phyloP scores from a whole-genome alignment of 805 yeast genomes.

The Cyberlindnera maritima region DNA sequence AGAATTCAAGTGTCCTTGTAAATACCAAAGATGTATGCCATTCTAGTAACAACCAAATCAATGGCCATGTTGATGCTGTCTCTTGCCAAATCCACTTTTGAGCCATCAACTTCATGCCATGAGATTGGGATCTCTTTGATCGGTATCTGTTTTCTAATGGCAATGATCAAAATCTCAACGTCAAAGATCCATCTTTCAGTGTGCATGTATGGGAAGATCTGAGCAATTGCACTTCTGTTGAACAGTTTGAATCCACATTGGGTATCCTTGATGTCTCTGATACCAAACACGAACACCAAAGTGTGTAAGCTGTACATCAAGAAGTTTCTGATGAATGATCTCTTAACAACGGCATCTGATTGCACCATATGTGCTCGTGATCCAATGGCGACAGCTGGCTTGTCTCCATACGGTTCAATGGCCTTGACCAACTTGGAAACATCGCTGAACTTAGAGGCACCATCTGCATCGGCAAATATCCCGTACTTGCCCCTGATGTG shows the following conservation, averaged over 20 bases:
- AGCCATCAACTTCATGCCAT: constrained; percentile 97
- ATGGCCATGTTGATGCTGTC: constrained; percentile 93
- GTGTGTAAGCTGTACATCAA: constrained; percentile 91
- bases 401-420: constrained; percentile 30
- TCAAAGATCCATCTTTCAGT: constrained; percentile 99
- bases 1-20: constrained; percentile 43
- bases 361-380: constrained; percentile 96
- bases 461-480: constrained; percentile 96
- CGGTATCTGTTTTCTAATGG: constrained; percentile 62
- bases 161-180: constrained; percentile 85
- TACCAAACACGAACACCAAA: constrained; percentile 84
- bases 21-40: constrained; percentile 84
- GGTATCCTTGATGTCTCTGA: constrained; percentile 82
- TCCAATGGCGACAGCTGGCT: constrained; percentile 76
- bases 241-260: constrained; percentile 97
- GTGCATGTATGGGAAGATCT: constrained; percentile 86
- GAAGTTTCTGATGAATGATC: constrained; percentile 83
- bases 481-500: constrained; percentile 68
- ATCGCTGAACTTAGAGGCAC: constrained; percentile 84
- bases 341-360: constrained; percentile 94
- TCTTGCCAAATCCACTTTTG: constrained; percentile 87
- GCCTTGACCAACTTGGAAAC: constrained; percentile 47
- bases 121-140: constrained; percentile 80
- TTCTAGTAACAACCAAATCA: constrained; percentile 84
- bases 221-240: constrained; percentile 60